Base-by-base conservation (phyloP, 208 protist genomes). In the Vickermania spadyakhi region DNA sequence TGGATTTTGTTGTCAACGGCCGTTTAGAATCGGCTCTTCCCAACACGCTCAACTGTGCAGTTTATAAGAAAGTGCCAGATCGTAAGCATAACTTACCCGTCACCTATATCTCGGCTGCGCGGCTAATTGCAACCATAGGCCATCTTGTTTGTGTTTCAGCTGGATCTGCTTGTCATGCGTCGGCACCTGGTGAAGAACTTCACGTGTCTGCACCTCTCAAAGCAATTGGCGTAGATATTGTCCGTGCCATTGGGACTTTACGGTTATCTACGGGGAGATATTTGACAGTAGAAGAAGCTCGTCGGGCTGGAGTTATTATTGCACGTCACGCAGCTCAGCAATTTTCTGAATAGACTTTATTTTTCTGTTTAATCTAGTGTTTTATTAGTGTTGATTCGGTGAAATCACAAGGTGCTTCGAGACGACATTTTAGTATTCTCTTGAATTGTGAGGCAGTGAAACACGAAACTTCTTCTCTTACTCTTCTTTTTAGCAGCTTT, bases 11-110 rank as follows among this genome's bases (percentile, higher is more conserved):
- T 5, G 60, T 93, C 45, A 95, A 95, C 65, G 84, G 86, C 18
- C 66, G 77, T 41, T 28, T 85, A 23, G 28, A 3, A 0, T 58
- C 67, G 26, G 70, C 72, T 14, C 75, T 95, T 18, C 85, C 85
- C 14, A 95, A 95, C 72, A 95, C 89, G 27, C 74, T 95, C 14
- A 95, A 89, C 70, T 78, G 79, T 57, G 82, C 89, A 4, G 49
- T 89, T 2, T 89, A 77, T 63, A 92, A 80, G 55, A 62, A 63
- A 11, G 54, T 72, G 3, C 51, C 65, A 1, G 72, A 83, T 58
- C 41, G 27, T 18, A 70, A 59, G 26, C 58, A 68, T 29, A 59
- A 62, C 1, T 53, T 66, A 23, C 45, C 62, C 0, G 59, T 73
- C 5, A 79, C 62, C 26, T 94, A 87, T 66, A 89, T 96, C 42